A percentile compares a stretch with the other conserved stretches of the same genome.
Evolutionary conservation across 2,329 filamentous ascomycete species (phyloP).

Genomic region (Paecilomyces sp.): DNA sequence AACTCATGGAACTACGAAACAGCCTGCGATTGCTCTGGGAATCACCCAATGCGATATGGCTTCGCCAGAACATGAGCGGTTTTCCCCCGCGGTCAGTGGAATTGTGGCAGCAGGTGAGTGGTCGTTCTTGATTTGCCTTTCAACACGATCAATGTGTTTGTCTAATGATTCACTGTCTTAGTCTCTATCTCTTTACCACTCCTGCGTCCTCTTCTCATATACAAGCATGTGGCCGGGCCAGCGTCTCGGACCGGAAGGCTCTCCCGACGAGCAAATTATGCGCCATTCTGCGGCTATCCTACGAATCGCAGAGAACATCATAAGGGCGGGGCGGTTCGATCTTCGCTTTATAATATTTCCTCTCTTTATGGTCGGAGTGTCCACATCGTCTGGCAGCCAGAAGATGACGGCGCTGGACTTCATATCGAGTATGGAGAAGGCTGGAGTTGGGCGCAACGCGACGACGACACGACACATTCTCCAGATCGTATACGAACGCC

Average conservation of each 20-base stretch:
- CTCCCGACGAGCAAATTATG: conserved; percentile 36
- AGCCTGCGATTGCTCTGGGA: conserved; percentile 32
- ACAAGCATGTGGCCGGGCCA: conserved; percentile 49
- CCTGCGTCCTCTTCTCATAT: conserved; percentile 45
- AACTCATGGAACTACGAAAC: conserved; percentile 29
- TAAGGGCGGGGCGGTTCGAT: conserved; percentile 31
- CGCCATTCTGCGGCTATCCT: conserved; percentile 40
- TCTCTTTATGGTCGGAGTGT: conserved; percentile 47
- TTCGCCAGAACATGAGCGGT: conserved; percentile 27
- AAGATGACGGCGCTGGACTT: conserved; percentile 44
- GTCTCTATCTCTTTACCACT: conserved; percentile 43
- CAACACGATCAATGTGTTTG: background rate
- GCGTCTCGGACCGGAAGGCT: conserved; percentile 30
- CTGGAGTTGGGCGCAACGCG: conserved; percentile 43
- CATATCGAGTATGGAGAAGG: conserved; percentile 41
- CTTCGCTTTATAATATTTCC: conserved; percentile 46
- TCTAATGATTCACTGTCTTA: conserved; percentile 11
- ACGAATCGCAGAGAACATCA: conserved; percentile 34
- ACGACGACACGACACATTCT: conserved; percentile 39
- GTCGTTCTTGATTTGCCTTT: background rate
- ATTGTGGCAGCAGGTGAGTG: conserved; percentile 40
- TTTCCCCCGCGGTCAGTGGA: conserved; percentile 28
- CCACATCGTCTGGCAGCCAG: conserved; percentile 30
- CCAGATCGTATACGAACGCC: conserved; percentile 42
- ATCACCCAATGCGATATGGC: conserved; percentile 26